Conservation (phyloP, 345 rosid genomes). For the Draba incana region DNA sequence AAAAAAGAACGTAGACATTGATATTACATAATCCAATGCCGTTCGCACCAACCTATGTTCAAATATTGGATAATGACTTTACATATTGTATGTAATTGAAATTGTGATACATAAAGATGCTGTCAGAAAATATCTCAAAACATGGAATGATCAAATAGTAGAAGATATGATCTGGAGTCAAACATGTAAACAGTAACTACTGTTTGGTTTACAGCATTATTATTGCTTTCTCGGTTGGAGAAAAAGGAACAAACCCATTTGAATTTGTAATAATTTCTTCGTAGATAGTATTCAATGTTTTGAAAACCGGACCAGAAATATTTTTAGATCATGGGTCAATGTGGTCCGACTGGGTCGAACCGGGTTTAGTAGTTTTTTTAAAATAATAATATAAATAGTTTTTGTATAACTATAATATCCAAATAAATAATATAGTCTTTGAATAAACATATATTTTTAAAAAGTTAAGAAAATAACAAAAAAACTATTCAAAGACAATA, state of each 20-base stretch:
- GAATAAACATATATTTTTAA: no score
- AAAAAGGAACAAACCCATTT: constrained; percentile 30
- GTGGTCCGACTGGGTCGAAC: no score
- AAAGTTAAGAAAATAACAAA: no score
- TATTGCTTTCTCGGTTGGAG: constrained; percentile 27
- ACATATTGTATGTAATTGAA: not conserved
- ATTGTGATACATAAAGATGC: not conserved
- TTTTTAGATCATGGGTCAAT: no score
- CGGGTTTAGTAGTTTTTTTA: no score
- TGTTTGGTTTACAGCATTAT: constrained; percentile 27
- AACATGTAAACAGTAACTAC: constrained; percentile 30
- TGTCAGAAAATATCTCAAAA: constrained; percentile 2
- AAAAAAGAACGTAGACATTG: not conserved
- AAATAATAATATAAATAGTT: no score
- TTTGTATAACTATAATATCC: no score
- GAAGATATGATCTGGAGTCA: constrained; percentile 23
- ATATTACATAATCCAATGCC: not conserved
- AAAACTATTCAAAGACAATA: no score
- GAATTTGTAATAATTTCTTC: constrained; percentile 25
- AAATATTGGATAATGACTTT: not conserved
- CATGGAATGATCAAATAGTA: constrained; percentile 5
- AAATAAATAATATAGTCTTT: no score
- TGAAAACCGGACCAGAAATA: no score
- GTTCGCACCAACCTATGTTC: constrained; percentile 15
- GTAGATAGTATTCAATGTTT: no score